Conservation (phyloP, 164 flowering plant genomes). For the Sextonia rubra region DNA sequence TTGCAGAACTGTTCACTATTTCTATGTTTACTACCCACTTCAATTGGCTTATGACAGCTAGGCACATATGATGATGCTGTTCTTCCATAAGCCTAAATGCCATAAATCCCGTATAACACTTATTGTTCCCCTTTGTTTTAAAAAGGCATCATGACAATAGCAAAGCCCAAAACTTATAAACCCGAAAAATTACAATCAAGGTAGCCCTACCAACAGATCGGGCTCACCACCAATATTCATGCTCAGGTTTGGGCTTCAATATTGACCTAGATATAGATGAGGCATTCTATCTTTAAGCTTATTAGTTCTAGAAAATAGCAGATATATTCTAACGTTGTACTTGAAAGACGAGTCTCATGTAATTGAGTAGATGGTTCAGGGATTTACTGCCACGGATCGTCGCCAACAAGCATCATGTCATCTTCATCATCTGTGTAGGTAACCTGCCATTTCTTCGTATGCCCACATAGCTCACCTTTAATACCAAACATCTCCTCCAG, state of each 20-base stretch:
- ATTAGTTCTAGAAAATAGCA: background rate
- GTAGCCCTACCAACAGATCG: background rate
- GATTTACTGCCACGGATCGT: constrained; percentile 96
- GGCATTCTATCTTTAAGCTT: background rate
- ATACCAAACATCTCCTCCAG: constrained; percentile 87
- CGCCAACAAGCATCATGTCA: constrained; percentile 97
- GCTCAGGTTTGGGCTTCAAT: too few relatives aligned
- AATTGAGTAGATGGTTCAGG: background rate
- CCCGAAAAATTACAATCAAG: background rate
- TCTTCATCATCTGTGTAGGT: constrained; percentile 88
- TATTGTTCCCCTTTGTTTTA: too few relatives aligned
- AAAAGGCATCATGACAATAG: too few relatives aligned
- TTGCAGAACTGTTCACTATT: too few relatives aligned
- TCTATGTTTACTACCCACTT: too few relatives aligned
- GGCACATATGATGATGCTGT: too few relatives aligned
- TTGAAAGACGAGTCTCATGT: background rate
- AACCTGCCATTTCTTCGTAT: constrained; percentile 73
- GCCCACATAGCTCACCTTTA: constrained; percentile 65
- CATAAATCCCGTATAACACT: too few relatives aligned
- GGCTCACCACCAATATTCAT: too few relatives aligned
- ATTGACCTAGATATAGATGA: background rate
- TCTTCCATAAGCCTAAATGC: too few relatives aligned
- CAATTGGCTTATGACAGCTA: too few relatives aligned
- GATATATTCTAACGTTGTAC: background rate
- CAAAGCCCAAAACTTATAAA: too few relatives aligned